Base-by-base conservation (phyloP, 208 protist genomes). In the Trypanosoma conorhini region DNA sequence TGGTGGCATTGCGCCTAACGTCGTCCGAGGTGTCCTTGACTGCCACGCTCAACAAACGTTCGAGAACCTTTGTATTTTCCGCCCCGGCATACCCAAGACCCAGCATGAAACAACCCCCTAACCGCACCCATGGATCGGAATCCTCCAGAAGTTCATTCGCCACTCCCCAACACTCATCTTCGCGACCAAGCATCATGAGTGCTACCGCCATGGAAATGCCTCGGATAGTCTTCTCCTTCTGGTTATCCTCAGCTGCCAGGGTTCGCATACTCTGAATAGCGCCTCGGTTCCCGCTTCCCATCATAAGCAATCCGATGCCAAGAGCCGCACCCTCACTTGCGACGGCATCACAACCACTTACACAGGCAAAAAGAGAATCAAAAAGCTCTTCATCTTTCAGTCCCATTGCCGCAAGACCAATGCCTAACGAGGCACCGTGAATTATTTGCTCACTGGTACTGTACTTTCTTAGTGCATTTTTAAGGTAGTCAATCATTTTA, bases 211-310 rank as follows among this genome's bases (percentile, higher is more conserved):
- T 94, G 31, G 92, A 91, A 9, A 98, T 75, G 26, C 98, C 98
- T 35, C 99, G 96, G 68, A 99, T 99, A 57, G 99, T 99, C 89
- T 99, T 99, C 83, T 99, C 99, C 81, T 99, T 99, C 80, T 99
- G 90, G 42, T 98, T 99, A 64, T 99, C 97, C 72, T 99, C 91
- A 33, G 74, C 77, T 15, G 89, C 95, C 21, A 97, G 94, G 62
- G 89, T 86, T 48, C 98, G 73, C 85, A 99, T 96, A 56, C 96
- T 97, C 66, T 96, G 69, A 40, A 99, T 76, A 0, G 88, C 84
- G 17, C 76, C 77, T 19, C 79, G 74, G 77, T 96, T 92, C 48
- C 84, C 97, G 48, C 91, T 98, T 64, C 99, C 99, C 17, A 99
- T 80, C 98, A 99, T 99, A 12, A 99, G 76, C 58, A 99, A 80